Base-by-base conservation (phyloP, 2,329 filamentous ascomycete genomes). In the Arthrobotrys iridis region DNA sequence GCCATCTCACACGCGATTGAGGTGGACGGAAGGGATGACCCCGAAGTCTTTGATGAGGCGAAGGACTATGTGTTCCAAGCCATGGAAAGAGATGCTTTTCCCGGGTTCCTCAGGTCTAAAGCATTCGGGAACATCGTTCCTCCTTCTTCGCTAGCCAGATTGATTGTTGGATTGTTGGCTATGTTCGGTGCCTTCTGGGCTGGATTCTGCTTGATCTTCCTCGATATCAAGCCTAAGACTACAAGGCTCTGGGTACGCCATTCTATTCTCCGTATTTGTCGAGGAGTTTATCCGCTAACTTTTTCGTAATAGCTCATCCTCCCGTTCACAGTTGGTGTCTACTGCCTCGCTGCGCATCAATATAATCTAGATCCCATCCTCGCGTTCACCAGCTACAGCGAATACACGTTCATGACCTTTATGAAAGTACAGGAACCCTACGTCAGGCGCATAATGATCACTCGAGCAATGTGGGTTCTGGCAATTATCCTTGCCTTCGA, bases 1-100 rank as follows among this genome's bases (percentile, higher is more conserved):
- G 90, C 93, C 22, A 93, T 98, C 73, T 96, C 93, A 40, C 87
- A 89, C 18, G 88, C 92, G 11, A 96, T 99, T 77, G 95, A 99
- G 83, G 91, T 94, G 78, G 90, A 93, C 77, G 92, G 93, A 48
- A 89, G 95, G 79, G 95, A 98, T 80, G 95, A 99, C 81, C 95
- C 95, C 0, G 95, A 99, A 82, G 91, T 99, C 10, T 99, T 99
- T 80, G 95, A 98, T 81, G 89, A 92, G 18, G 95, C 95, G 64
- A 99, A 99, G 85, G 95, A 99, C 84, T 99, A 98, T 82, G 95
- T 98, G 77, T 99, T 98, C 83, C 96, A 99, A 83, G 96, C 96
- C 33, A 99, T 99, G 95, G 96, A 99, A 84, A 89, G 96, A 66
- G 95, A 99, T 84, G 95, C 96, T n/a, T 99, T 97, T 81, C 95